Conservation (phyloP, 345 rosid genomes). For the Eucalyptus cloeziana region DNA sequence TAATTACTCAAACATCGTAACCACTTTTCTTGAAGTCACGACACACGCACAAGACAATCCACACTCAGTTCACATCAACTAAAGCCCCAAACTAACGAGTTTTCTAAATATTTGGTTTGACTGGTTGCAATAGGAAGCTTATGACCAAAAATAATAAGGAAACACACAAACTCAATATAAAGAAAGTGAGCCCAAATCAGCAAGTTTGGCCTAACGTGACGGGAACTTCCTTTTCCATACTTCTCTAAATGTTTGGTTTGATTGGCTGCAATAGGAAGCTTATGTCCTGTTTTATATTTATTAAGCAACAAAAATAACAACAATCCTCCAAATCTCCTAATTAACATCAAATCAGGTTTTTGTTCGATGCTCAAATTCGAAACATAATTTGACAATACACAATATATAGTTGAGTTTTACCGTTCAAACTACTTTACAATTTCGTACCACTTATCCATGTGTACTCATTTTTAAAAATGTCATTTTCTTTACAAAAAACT, state of each 20-base stretch:
- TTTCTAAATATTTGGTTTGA: not conserved
- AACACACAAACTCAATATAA: not conserved
- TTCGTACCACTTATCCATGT: not conserved
- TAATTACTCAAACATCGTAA: not conserved
- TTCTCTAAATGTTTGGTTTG: not conserved
- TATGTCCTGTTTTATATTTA: not conserved
- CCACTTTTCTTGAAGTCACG: not conserved
- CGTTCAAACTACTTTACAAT: not conserved
- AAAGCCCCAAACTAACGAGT: not conserved
- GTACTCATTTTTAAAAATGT: not conserved
- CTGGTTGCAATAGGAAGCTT: not conserved
- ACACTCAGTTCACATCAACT: not conserved
- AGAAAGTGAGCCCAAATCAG: not conserved
- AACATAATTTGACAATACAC: not conserved
- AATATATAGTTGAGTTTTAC: not conserved
- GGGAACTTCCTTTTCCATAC: not conserved
- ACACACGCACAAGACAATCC: not conserved
- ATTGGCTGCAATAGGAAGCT: not conserved
- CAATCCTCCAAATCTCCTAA: not conserved
- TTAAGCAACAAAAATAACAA: not conserved
- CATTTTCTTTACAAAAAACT: not conserved
- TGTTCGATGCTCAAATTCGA: not conserved
- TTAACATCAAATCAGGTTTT: not conserved
- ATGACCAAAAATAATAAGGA: not conserved
- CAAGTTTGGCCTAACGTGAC: not conserved